A percentile compares a stretch with the other conserved stretches of the same genome.
Conservation (phyloP, 441 rosid genomes). For the Erodium moschatum region DNA sequence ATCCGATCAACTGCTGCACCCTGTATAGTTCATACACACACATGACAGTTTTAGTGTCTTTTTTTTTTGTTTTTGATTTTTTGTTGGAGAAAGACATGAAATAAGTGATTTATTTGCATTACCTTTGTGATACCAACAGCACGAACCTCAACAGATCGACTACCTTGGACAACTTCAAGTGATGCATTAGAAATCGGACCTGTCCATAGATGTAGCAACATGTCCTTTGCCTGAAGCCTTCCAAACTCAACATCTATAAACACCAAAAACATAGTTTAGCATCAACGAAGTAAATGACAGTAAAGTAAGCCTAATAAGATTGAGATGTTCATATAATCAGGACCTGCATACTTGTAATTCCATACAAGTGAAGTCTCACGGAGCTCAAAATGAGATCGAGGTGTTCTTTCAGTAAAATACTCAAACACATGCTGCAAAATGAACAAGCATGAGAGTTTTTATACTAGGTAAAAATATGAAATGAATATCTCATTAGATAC, state of each 20-base stretch:
- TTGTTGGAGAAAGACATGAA: background rate
- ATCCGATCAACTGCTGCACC: slow-evolving; percentile 97
- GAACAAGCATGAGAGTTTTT: slow-evolving; percentile 28
- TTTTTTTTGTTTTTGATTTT: too few species aligned
- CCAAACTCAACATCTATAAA: slow-evolving; percentile 76
- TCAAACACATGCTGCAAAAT: slow-evolving; percentile 76
- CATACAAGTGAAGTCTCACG: slow-evolving; percentile 92
- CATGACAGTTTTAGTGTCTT: slow-evolving; percentile 5
- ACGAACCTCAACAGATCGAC: slow-evolving; percentile 94
- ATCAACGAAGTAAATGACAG: background rate
- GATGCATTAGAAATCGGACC: slow-evolving; percentile 99
- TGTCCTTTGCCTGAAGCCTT: slow-evolving; percentile 91
- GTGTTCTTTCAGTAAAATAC: slow-evolving; percentile 93
- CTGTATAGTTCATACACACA: slow-evolving; percentile 28
- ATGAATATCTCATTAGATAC: slow-evolving; percentile 4
- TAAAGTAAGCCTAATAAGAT: background rate
- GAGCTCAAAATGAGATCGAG: slow-evolving; percentile 76
- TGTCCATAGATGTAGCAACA: slow-evolving; percentile 98
- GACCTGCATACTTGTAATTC: slow-evolving; percentile 99
- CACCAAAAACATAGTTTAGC: slow-evolving; percentile 8
- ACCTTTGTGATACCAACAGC: slow-evolving; percentile 98
- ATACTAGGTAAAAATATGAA: slow-evolving; percentile 7
- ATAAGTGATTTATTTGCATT: slow-evolving; percentile 1
- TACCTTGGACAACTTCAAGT: slow-evolving; percentile 95
- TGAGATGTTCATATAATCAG: background rate